Base-by-base conservation (phyloP, 805 yeast species). In the Metschnikowia vanudenii region DNA sequence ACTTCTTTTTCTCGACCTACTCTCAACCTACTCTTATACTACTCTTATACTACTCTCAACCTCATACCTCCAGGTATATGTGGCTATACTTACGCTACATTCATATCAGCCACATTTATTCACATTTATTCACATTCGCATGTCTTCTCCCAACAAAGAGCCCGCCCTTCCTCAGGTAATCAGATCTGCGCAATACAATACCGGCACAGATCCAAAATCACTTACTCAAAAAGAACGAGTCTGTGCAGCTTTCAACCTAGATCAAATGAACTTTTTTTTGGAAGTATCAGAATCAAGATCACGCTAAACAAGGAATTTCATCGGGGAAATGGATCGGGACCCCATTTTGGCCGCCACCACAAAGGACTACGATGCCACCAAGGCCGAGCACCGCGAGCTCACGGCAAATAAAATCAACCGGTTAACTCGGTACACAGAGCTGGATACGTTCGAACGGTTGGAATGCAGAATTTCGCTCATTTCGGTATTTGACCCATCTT, bases 401-500 rank as follows among this genome's bases (percentile, higher is more conserved):
- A 79, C 87, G 1, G 87, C 83, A 7, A 57, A 63, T 32, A 84
- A 81, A 61, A 84, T 85, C 51, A 78, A 75, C 45, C 74, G 88
- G 53, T 61, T 85, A 56, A 68, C 88, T 5, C 66, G 73, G 32
- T 85, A 83, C 61, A 74, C 84, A 64, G 92, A 79, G 69, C 68
- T 52, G 72, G 64, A 62, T 39, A 52, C 65, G 28, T 65, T 67
- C 41, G 71, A 73, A 20, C 67, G 63, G 33, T 83, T 84, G 62
- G 79, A 79, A 61, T 75, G 78, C 55, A 71, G 91, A 58, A 68
- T 84, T 50, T 75, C 81, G 28, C 54, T 83, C 46, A 64, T 84
- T 26, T 81, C 82, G 14, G 71, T 83, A 37, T 75, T 83, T 51
- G 97, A 92, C 64, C 95, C 96, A 14, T 84, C 83, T 55, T 70